phyloP scores from a whole-genome alignment of 345 rosid species.

The Brassica cretica region DNA sequence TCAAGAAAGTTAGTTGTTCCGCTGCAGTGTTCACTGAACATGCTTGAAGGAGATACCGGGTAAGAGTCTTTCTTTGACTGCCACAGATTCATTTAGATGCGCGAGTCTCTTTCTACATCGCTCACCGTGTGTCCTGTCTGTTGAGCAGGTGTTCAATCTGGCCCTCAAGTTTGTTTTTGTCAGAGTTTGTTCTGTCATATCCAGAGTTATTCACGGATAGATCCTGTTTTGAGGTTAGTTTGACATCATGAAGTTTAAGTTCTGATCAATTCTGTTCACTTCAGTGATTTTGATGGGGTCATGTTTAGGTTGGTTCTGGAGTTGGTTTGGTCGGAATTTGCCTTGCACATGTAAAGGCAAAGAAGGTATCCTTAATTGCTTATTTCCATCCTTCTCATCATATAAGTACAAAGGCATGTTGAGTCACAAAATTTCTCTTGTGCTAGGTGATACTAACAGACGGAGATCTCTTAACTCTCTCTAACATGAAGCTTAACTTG shows the following conservation, averaged over 20 bases:
- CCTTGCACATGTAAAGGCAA: slow-evolving; percentile 77
- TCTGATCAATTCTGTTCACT: slow-evolving; percentile 3
- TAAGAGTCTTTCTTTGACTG: slow-evolving; percentile 32
- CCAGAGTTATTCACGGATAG: slow-evolving; percentile 60
- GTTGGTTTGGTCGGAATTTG: slow-evolving; percentile 85
- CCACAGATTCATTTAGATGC: neutral
- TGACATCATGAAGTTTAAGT: slow-evolving; percentile 6
- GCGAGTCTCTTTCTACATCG: neutral
- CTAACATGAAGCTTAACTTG: slow-evolving; percentile 74
- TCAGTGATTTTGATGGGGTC: slow-evolving; percentile 20
- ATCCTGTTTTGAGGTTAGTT: slow-evolving; percentile 77
- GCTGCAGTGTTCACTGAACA: slow-evolving; percentile 71
- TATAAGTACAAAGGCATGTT: neutral
- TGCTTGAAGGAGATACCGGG: slow-evolving; percentile 96
- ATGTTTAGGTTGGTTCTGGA: slow-evolving; percentile 82
- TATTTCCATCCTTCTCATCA: neutral
- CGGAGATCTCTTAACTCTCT: slow-evolving; percentile 69
- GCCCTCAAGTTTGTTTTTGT: slow-evolving; percentile 78
- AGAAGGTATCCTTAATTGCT: slow-evolving; percentile 48
- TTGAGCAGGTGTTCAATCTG: slow-evolving; percentile 73
- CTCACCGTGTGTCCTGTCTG: slow-evolving; percentile 8
- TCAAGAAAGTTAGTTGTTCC: slow-evolving; percentile 57
- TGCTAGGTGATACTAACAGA: slow-evolving; percentile 72
- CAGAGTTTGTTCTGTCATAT: slow-evolving; percentile 70
- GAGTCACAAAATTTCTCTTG: neutral